Evolutionary conservation across 345 rosid genomes (phyloP), one percentile per base, ranked within the genome.

Genomic region (Euphorbia pulcherrima): DNA sequence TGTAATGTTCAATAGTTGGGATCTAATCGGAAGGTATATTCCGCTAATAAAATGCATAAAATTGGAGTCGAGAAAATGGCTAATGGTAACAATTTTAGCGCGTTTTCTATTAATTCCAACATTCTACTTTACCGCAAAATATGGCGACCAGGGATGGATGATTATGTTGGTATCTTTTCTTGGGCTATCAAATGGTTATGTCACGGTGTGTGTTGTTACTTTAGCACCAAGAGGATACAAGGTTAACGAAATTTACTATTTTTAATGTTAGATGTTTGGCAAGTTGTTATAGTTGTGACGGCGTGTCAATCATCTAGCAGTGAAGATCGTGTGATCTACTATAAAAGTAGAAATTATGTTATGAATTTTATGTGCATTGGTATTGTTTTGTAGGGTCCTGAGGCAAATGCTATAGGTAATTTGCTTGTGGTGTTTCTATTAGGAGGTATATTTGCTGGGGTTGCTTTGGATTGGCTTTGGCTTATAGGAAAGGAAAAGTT

Each of bases 81-180:
- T 94, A 8, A 83, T 81, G 78, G 30, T 78, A 1, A 78, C 80
- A 6, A 68, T 82, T 58, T 83, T 94, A 13, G 69, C 83, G 0
- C 92, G 97, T 18, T 88, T 72, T 69, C 50, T 85, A 8, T 77
- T 94, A 13, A 51, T 91, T 47, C 99, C 99, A 0, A 86, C 95
- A 5, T 91, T 94, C 72, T 91, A 90, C 80, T 92, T 90, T 83
- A 86, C 97, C 0, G 90, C 92, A 0, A 89, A 91, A 48, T 88
- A 86, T 61, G 96, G 87, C 2, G 96, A 88, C 69, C 86, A 89
- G 64, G 99, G 97, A 62, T 91, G 90, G n/a, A n/a, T n/a, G n/a
- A n/a, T n/a, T n/a, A n/a, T n/a, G n/a, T n/a, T n/a, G 89, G 91
- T 88, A 37, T 86, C 92, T 20, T 70, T 90, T 71, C 68, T 92